phyloP scores from a whole-genome alignment of 2,329 filamentous ascomycete genomes.

The Pestalotiopsis sp. region DNA sequence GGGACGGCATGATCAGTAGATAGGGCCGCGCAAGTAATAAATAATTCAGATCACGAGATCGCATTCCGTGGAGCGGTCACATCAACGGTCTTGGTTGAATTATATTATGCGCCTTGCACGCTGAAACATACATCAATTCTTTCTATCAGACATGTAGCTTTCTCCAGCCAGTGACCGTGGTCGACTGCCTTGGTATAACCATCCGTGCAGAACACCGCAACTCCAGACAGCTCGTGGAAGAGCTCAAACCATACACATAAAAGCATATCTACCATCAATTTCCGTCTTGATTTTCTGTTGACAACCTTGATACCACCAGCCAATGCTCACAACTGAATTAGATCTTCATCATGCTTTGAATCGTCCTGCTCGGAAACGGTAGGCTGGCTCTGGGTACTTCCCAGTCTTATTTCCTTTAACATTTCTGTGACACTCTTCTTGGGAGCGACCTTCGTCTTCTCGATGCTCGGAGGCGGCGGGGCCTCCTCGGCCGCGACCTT shows the following conservation, averaged over 20 bases:
- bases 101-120: too few species aligned
- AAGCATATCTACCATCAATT: background rate
- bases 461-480: constrained; percentile 22
- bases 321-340: background rate
- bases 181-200: too few species aligned
- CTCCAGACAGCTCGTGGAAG: too few species aligned
- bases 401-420: constrained; percentile 20
- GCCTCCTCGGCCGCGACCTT: constrained; percentile 12
- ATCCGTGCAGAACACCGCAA: too few species aligned
- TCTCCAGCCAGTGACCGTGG: background rate
- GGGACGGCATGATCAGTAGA: too few species aligned
- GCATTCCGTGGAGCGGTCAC: too few species aligned
- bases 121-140: background rate
- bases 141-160: background rate
- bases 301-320: background rate
- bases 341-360: background rate
- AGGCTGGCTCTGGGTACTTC: background rate
- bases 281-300: background rate
- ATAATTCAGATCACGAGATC: background rate
- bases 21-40: background rate
- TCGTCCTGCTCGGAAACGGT: background rate
- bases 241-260: background rate
- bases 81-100: too few species aligned
- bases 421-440: constrained; percentile 18
- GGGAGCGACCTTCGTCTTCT: constrained; percentile 17